Base-by-base conservation (phyloP, 1,284 basidiomycete genomes). In the Ustilago shanxiensis region DNA sequence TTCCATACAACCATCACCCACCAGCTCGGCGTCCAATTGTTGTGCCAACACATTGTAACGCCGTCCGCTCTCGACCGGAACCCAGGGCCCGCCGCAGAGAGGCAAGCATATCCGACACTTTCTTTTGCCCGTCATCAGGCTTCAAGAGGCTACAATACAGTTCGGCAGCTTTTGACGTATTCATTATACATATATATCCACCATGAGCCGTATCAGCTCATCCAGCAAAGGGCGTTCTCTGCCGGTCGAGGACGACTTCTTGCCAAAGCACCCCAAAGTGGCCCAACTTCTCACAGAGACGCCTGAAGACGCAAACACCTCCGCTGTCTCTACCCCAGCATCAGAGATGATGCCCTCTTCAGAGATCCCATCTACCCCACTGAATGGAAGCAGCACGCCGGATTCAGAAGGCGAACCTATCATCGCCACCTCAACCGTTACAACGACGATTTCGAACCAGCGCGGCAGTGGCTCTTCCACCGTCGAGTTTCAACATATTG, bases 371-470 rank as follows among this genome's bases (percentile, higher is more conserved):
- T 63, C 72, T 1, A 71, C 72, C 0, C 64, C 67, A 0, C 52
- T 60, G 39, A 72, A 61, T 29, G 69, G 66, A 2, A 24, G 31
- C 3, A 47, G 57, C 31, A 69, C 70, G 1, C 60, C 75, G 8
- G 75, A 73, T 50, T 72, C 70, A 3, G 75, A 77, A n/a, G n/a
- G 29, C 33, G 75, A 72, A 16, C 60, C 71, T 33, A 47, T 54
- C 28, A 56, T 77, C 16, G 65, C 76, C 39, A 78, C 72, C 14
- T 78, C 76, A 2, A 78, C 72, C 31, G 49, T 78, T 58, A 78
- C 76, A 51, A 78, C 76, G 22, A 78, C 76, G 59, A 75, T 69
- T 68, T 76, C 67, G 31, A 52, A 44, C 29, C 22, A 66, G 10
- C 67, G 18, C 51, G 68, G 66, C 45, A 60, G 35, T 53, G 77